Evolutionary conservation across 345 rosid species (phyloP).

Genomic region (Murraya paniculata): DNA sequence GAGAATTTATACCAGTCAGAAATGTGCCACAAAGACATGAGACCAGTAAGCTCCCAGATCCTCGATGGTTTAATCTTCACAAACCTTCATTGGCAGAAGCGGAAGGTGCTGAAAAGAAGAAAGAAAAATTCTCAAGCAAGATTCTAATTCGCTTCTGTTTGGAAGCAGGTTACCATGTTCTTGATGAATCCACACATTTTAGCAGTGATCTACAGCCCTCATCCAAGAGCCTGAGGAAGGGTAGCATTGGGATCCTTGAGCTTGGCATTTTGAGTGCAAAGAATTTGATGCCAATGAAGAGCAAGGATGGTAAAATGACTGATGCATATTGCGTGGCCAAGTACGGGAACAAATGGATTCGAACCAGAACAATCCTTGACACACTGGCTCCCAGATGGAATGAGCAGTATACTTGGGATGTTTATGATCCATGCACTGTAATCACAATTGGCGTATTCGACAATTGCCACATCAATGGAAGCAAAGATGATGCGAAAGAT

Average conservation of each 20-base stretch:
- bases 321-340: conserved; percentile 97
- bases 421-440: conserved; percentile 87
- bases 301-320: conserved; percentile 66
- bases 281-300: conserved; percentile 86
- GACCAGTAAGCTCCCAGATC: conserved; percentile 49
- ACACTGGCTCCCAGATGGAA: conserved; percentile 82
- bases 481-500: conserved; percentile 59
- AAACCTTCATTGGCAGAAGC: conserved; percentile 48
- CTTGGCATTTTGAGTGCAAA: conserved; percentile 80
- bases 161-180: conserved; percentile 95
- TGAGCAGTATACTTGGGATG: conserved; percentile 98
- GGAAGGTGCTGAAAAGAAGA: conserved; percentile 60
- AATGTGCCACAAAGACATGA: conserved; percentile 55
- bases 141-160: conserved; percentile 55
- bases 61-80: conserved; percentile 68
- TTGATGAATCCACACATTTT: conserved; percentile 89
- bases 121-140: conserved; percentile 86
- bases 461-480: conserved; percentile 68
- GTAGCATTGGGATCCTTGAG: conserved; percentile 73
- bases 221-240: conserved; percentile 75
- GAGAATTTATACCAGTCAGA: conserved; percentile 43
- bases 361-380: conserved; percentile 88
- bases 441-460: conserved; percentile 92
- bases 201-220: conserved; percentile 96
- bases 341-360: conserved; percentile 95